Conservation (phyloP, 2,329 filamentous ascomycete genomes). For the Penicillium italicum region DNA sequence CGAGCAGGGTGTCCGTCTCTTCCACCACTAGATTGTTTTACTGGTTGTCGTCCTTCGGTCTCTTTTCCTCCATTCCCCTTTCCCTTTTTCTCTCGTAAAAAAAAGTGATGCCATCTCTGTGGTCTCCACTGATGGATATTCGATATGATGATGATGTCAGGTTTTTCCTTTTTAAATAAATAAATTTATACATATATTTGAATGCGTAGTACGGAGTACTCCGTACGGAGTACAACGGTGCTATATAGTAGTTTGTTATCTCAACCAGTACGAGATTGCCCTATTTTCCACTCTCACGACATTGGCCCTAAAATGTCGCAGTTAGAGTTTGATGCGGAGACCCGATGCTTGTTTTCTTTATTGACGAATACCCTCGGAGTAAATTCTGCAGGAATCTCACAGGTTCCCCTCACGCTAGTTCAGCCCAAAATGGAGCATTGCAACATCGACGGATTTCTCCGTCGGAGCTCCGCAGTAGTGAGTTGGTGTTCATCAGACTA, state of each 20-base stretch:
- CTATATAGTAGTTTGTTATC: not conserved
- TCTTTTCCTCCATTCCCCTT: constrained; percentile 1
- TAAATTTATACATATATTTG: constrained; percentile 17
- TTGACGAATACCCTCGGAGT: not conserved
- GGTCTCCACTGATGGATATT: constrained; percentile 9
- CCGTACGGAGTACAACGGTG: not conserved
- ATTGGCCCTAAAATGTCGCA: not conserved
- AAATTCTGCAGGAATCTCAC: not conserved
- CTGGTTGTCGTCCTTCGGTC: constrained; percentile 5
- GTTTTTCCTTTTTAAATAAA: constrained; percentile 22
- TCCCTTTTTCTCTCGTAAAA: constrained; percentile 8
- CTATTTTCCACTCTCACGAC: not conserved
- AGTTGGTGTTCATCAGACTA: not conserved
- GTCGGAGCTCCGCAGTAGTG: constrained; percentile 21
- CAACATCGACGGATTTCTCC: constrained; percentile 3
- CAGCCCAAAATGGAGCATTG: not conserved
- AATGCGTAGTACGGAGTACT: not conserved
- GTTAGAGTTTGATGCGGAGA: not conserved
- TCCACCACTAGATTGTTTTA: constrained; percentile 72
- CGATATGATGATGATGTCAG: constrained; percentile 27
- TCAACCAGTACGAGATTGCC: not conserved
- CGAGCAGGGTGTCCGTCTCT: constrained; percentile 88
- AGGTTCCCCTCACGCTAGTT: not conserved
- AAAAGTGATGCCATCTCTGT: constrained; percentile 12
- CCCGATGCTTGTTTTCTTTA: not conserved